Evolutionary conservation across 2,329 filamentous ascomycete genomes (phyloP), one percentile per base, ranked within the genome.

Genomic region (Hymenoscyphus linearis): DNA sequence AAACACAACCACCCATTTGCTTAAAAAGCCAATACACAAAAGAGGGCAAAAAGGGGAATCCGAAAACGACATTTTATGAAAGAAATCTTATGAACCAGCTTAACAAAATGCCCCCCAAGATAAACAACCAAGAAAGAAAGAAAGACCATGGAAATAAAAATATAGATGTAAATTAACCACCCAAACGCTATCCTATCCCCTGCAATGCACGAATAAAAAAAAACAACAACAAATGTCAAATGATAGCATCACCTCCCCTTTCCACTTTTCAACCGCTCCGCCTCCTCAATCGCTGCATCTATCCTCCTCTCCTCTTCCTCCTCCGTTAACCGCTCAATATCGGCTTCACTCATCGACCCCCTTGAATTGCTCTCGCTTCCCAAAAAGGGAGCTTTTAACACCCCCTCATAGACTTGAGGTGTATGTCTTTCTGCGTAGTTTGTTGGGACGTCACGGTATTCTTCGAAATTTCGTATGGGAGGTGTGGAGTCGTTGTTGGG

Each of bases 271-370:
- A 22, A 22, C 40, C 40, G 18, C 12, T 69, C 69, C 18, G 68
- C 67, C 34, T 68, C 68, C 50, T 68, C 69, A 58, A 71, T 71
- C 35, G 69, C 69, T 47, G 64, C 66, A 60, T 71, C 69, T 22
- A 71, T 71, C 56, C 65, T 67, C 60, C 69, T 65, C 65, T 72
- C 70, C 53, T 72, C 70, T 25, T 72, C 70, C 40, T 71, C 70
- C 31, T 63, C 62, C 22, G 36, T 44, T 55, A 69, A 57, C 60
- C 65, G 61, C 58, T 63, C 65, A 2, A 67, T 50, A 53, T 72
- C 70, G 6, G 70, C 70, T 0, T 63, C 58, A 35, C 61, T 69
- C 66, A 70, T 68, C 3, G 67, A 65, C 13, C 37, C 53, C 13
- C 25, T 53, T 4, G 52, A 18, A 6, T 27, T 18, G 2, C 52